These are phyloP conservation scores for Vinca minor DNA, from an alignment of 257 asterid species.

Conservation along the genomic window DNA sequence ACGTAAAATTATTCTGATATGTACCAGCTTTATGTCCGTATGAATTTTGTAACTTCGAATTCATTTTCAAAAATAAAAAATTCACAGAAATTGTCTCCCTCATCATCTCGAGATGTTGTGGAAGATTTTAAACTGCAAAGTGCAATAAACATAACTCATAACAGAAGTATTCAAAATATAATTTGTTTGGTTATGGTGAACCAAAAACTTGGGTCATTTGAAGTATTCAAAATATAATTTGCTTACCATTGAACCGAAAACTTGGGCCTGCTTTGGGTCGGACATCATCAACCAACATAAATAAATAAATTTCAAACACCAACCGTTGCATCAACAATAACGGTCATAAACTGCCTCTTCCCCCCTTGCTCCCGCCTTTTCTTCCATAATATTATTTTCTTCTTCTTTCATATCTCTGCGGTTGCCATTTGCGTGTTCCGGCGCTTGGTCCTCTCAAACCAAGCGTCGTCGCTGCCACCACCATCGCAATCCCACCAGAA, in stretches of 20 bases:
- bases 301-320: constrained; percentile 1
- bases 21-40: too few species aligned
- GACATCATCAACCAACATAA: neutral
- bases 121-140: too few species aligned
- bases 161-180: too few species aligned
- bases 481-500: neutral
- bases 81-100: too few species aligned
- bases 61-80: too few species aligned
- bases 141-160: too few species aligned
- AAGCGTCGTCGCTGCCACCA: constrained; percentile 38
- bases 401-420: neutral
- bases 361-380: constrained; percentile 18
- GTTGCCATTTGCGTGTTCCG: neutral
- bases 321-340: constrained; percentile 8
- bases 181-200: too few species aligned
- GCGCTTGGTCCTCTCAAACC: constrained; percentile 39
- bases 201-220: too few species aligned
- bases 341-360: constrained; percentile 33
- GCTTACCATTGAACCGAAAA: neutral
- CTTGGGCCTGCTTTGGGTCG: neutral
- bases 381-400: neutral
- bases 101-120: too few species aligned
- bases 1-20: too few species aligned
- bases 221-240: too few species aligned
- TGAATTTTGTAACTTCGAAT: too few species aligned